These are phyloP conservation scores for Leishmania braziliensis DNA, from an alignment of 208 protist genomes.

Conservation along the genomic window DNA sequence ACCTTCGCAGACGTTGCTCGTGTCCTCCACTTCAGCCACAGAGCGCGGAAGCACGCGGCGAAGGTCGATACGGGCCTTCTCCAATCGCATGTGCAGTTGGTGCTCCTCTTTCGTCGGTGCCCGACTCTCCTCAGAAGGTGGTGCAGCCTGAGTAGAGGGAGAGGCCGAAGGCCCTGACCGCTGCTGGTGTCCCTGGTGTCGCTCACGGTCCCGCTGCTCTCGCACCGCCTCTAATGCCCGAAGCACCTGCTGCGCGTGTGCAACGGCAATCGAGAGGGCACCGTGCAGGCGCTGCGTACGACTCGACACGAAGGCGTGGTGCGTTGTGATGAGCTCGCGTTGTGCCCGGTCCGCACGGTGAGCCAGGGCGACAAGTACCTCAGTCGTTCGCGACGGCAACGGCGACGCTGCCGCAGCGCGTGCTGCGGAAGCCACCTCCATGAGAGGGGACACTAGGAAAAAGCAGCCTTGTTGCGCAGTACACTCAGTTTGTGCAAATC, in stretches of 20 bases:
- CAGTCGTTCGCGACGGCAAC: background rate
- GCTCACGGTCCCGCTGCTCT: slow-evolving; percentile 28
- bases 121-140: background rate
- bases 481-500: too few relatives aligned
- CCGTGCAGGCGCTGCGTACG: slow-evolving; percentile 43
- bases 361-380: slow-evolving; percentile 18
- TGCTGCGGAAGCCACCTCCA: background rate
- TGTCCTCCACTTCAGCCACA: slow-evolving; percentile 42
- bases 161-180: background rate
- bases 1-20: slow-evolving; percentile 5
- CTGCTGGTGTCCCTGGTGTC: slow-evolving; percentile 4
- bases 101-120: slow-evolving; percentile 10
- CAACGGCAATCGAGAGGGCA: slow-evolving; percentile 48
- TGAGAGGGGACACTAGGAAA: background rate
- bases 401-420: background rate
- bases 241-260: slow-evolving; percentile 48
- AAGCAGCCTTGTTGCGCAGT: background rate
- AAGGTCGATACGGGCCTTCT: slow-evolving; percentile 46
- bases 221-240: slow-evolving; percentile 41
- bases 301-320: slow-evolving; percentile 32
- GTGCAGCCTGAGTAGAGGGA: background rate
- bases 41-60: slow-evolving; percentile 50
- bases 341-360: slow-evolving; percentile 20
- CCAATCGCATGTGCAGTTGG: slow-evolving; percentile 22
- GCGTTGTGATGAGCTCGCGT: slow-evolving; percentile 29